Evolutionary conservation across 2,329 filamentous ascomycete genomes (phyloP), one percentile per base, ranked within the genome.

Genomic region (Colletotrichum melonis): DNA sequence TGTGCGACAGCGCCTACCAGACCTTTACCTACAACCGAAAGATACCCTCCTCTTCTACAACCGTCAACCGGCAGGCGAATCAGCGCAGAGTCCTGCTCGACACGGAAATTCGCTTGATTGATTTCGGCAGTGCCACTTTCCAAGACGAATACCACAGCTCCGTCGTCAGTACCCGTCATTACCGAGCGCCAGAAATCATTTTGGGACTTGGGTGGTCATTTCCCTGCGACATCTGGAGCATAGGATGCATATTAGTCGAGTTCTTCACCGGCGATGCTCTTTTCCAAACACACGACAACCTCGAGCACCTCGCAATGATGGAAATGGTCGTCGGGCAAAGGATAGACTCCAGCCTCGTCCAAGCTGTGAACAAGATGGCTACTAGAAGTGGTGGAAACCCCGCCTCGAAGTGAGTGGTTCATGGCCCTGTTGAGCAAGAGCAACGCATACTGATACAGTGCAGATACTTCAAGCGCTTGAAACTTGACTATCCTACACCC

Each of bases 221-320:
- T 75, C 91, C 91, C 2, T 93, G 92, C 74, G 92, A 93, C 77
- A 92, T 93, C 35, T 93, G 92, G 92, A 93, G 92, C 79, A 93
- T 93, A 38, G 92, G 92, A 4, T 93, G 92, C 76, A 93, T 93
- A 74, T 84, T 93, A 16, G 91, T 93, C 19, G 92, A 93, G 75
- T 93, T 93, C 80, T 93, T 91, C 74, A 93, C 92, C 0, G 92
- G 92, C 5, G 92, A 93, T 77, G 92, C 92, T 22, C 82, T 93
- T 2, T 93, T 93, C 80, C 92, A 93, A 79, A 93, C 92, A 1
- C 92, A 93, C 76, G 92, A 93, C 76, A 93, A 93, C 74, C 85
- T 93, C 28, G 92, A 93, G 80, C 92, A 93, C 78, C 82, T 93
- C 64, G 92, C 92, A n/a, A 93, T 93, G 92, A 93, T 93, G 91